Evolutionary conservation across 257 asterid species (phyloP), one percentile per base, ranked within the genome.

Genomic region (Gardenia jasminoides): DNA sequence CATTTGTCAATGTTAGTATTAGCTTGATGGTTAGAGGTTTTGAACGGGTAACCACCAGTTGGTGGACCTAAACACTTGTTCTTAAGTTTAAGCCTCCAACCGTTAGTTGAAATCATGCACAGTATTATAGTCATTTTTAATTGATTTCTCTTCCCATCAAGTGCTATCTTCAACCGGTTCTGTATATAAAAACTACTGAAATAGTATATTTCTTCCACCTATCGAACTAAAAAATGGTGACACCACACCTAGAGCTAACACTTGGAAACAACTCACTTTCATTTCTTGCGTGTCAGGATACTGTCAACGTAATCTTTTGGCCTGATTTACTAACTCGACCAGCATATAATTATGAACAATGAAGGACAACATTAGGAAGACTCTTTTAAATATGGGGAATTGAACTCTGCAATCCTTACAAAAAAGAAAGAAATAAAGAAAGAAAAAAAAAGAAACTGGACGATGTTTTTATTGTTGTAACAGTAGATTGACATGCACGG

Each of bases 21-120:
- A 67, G 85, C 78, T 76, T 84, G 74, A 77, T 80, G 70, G 81
- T 82, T 81, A 70, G 79, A 80, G 83, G 82, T 83, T 83, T 88
- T 83, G 82, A 78, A 83, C 64, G 83, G 69, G 65, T 89, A 92
- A 89, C 97, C 84, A 91, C 97, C 93, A 86, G 97, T 91, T 81
- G 95, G 94, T 92, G 84, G 90, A 90, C 94, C 94, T 88, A 88
- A 86, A 80, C 76, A 80, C 72, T 73, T 17, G 65, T 74, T 74
- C 82, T 31, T 39, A 69, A 70, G 67, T 80, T 79, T 73, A 87
- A 83, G 50, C 74, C 80, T 82, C 86, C 56, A 72, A 10, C 33
- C 56, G 78, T 80, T 80, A 68, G 84, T 80, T 85, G 66, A 84
- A 84, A 79, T 75, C 74, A 72, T 78, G 66, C 24, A 58, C 28